These are phyloP conservation scores for Larix kaempferi DNA, from an alignment of 75 land plant species.

Conservation along the genomic window DNA sequence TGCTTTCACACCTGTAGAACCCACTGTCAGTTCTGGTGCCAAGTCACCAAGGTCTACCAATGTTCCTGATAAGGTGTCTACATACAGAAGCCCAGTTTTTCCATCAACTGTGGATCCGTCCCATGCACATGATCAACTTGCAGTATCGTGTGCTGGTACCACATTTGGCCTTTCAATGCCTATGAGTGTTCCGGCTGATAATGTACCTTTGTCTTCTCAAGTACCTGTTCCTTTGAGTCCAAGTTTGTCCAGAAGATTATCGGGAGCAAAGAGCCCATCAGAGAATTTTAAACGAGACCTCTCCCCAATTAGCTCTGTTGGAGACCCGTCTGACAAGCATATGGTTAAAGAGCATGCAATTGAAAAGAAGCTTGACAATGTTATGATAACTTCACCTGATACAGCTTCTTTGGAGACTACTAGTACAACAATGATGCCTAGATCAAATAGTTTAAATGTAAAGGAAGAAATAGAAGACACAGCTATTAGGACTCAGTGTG, in stretches of 20 bases:
- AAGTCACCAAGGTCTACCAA: slow-evolving; percentile 16
- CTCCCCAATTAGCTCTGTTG: slow-evolving; percentile 4
- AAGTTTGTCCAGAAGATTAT: slow-evolving; percentile 30
- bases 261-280: slow-evolving; percentile 42
- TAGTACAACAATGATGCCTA: not conserved
- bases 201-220: slow-evolving; percentile 23
- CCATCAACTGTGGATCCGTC: slow-evolving; percentile 10
- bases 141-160: slow-evolving; percentile 16
- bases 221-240: slow-evolving; percentile 47
- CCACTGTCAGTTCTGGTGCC: slow-evolving; percentile 15
- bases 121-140: slow-evolving; percentile 16
- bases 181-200: slow-evolving; percentile 17
- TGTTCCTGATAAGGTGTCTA: slow-evolving; percentile 19
- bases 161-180: slow-evolving; percentile 14
- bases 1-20: slow-evolving; percentile 10
- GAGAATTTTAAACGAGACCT: slow-evolving; percentile 32
- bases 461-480: slow-evolving; percentile 17
- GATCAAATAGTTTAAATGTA: slow-evolving; percentile 12
- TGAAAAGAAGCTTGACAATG: slow-evolving; percentile 37
- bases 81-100: slow-evolving; percentile 8
- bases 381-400: slow-evolving; percentile 23
- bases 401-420: slow-evolving; percentile 9
- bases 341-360: slow-evolving; percentile 32
- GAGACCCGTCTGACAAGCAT: slow-evolving; percentile 29
- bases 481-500: slow-evolving; percentile 21